Conservation (phyloP, 352 stramenopile genomes). For the Elongisporangium undulatum region DNA sequence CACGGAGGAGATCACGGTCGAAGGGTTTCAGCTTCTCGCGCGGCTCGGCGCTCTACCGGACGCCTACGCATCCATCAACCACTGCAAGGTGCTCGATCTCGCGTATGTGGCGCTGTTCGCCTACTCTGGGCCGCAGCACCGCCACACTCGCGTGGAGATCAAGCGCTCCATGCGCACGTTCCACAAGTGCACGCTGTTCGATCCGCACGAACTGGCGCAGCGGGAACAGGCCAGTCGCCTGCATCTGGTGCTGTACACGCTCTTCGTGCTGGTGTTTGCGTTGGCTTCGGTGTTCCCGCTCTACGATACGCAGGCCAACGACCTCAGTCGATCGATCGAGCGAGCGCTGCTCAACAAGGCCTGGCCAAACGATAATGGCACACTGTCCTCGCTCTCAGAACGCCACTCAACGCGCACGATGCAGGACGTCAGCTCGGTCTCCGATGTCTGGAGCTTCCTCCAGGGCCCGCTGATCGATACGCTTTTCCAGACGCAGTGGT, state of each 20-base stretch:
- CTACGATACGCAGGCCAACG: slow-evolving; percentile 36
- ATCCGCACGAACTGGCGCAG: slow-evolving; percentile 35
- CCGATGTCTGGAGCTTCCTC: slow-evolving; percentile 57
- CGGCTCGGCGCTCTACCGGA: slow-evolving; percentile 40
- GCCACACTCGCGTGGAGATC: slow-evolving; percentile 62
- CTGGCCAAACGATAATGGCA: not conserved
- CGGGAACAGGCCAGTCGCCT: slow-evolving; percentile 39
- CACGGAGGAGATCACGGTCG: slow-evolving; percentile 68
- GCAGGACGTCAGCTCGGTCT: slow-evolving; percentile 25
- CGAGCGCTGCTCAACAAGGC: slow-evolving; percentile 11
- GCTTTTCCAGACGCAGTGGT: slow-evolving; percentile 51
- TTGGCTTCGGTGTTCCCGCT: slow-evolving; percentile 39
- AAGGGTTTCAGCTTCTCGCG: slow-evolving; percentile 67
- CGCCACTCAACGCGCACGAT: slow-evolving; percentile 13
- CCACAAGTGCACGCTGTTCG: slow-evolving; percentile 66
- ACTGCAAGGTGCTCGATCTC: slow-evolving; percentile 63
- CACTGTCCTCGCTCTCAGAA: not conserved
- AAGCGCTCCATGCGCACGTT: slow-evolving; percentile 57
- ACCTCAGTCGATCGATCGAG: slow-evolving; percentile 25
- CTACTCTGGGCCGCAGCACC: slow-evolving; percentile 52
- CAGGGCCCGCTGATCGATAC: slow-evolving; percentile 26
- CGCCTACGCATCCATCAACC: slow-evolving; percentile 46
- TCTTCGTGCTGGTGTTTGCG: slow-evolving; percentile 43
- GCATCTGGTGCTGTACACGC: slow-evolving; percentile 32
- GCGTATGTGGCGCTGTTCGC: slow-evolving; percentile 67